phyloP scores from a whole-genome alignment of 352 stramenopile species.

The Globisporangium paroecandrum region DNA sequence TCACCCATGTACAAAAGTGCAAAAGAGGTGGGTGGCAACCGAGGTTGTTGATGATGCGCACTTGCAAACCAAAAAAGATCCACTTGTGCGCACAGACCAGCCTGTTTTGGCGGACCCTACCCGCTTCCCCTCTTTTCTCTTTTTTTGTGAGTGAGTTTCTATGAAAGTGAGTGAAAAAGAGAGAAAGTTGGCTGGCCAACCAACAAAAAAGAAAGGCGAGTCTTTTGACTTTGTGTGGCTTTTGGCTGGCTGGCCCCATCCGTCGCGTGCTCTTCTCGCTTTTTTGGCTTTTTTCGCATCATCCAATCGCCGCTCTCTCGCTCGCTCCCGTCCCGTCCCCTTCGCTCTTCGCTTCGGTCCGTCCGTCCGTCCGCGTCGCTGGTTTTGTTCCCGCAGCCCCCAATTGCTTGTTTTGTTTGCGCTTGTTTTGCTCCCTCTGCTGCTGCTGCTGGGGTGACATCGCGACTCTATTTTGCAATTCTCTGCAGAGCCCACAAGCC shows the following conservation, averaged over 20 bases:
- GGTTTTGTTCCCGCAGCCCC: neutral
- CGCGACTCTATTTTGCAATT: slow-evolving; percentile 40
- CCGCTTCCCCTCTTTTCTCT: neutral
- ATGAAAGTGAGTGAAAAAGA: neutral
- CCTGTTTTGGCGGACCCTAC: neutral
- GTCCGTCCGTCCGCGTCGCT: neutral
- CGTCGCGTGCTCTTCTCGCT: neutral
- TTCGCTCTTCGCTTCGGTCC: neutral
- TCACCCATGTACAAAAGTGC: neutral
- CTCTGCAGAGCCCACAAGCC: slow-evolving; percentile 37
- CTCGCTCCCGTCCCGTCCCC: neutral
- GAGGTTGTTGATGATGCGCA: neutral
- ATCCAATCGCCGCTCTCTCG: neutral
- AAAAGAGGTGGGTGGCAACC: neutral
- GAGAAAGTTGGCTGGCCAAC: too few species aligned
- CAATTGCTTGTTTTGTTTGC: slow-evolving; percentile 4
- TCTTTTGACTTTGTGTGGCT: too few species aligned
- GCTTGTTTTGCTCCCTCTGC: neutral
- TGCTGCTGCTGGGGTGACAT: neutral
- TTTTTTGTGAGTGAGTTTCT: slow-evolving; percentile 1
- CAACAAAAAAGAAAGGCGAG: neutral
- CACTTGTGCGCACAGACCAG: neutral
- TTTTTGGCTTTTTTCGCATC: slow-evolving; percentile 9
- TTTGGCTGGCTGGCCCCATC: neutral
- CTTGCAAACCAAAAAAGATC: neutral